Evolutionary conservation across 495 filamentous ascomycete species (phyloP), one percentile per base, ranked within the genome.

Genomic region (Penicillium goetzii): DNA sequence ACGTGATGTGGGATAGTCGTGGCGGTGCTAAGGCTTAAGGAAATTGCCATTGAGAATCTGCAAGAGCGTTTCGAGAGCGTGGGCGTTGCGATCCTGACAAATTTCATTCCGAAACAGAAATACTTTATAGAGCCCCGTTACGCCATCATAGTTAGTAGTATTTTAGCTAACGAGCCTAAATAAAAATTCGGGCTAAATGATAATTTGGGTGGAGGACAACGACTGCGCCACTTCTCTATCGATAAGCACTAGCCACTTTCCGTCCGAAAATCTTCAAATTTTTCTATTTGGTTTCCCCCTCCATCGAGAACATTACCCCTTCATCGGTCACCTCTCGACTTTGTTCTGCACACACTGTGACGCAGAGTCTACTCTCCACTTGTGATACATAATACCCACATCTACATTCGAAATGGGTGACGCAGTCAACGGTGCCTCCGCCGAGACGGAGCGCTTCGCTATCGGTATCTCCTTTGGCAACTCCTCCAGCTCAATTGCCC

Each of bases 381-480:
- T 59, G 54, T 61, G 45, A 61, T 61, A 60, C 56, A 58, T 40
- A 58, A 60, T 36, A 34, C 51, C 50, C 55, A 63, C 45, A 58
- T 55, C 23, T 57, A 70, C 55, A 63, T 51, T 74, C 73, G 70
- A 78, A 61, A 89, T 89, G 86, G 86, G 81, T 76, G 80, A 80
- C 69, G 78, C 80, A 62, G 72, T 80, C 50, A 80, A 74, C 75
- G 70, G 78, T 67, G 69, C 64, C 58, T 45, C 73, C 64, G 68
- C 74, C 60, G 80, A 78, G 61, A 81, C 75, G 59, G 84, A 91
- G 78, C 81, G 88, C 65, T 85, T 88, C 64, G 90, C 90, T 68
- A 99, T 99, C 79, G 95, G 95, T 77, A 92, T 99, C 75, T 91
- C 93, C 56, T 98, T 98, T 83, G 96, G 95, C 76, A 99, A 99